A percentile compares a stretch with the other conserved stretches of the same genome.
These are phyloP conservation scores for Metschnikowia gelsemii DNA, from an alignment of 805 yeast genomes.

Conservation along the genomic window DNA sequence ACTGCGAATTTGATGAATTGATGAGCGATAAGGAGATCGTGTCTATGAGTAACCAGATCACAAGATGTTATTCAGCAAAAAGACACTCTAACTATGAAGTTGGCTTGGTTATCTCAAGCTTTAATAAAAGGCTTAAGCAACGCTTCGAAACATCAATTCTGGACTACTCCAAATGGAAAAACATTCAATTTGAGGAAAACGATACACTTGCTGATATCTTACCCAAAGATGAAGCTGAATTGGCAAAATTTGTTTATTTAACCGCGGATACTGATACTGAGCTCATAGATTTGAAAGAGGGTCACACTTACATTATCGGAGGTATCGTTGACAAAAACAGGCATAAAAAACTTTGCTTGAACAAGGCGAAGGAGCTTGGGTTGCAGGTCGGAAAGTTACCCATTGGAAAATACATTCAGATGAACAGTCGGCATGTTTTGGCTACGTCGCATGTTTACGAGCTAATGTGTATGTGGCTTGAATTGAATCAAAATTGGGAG, in stretches of 20 bases:
- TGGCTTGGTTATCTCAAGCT: constrained; percentile 59
- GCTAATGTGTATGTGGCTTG: constrained; percentile 76
- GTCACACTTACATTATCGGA: constrained; percentile 81
- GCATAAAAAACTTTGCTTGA: constrained; percentile 72
- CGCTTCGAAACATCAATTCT: constrained; percentile 65
- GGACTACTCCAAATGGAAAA: constrained; percentile 67
- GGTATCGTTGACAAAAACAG: constrained; percentile 97
- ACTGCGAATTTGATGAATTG: constrained; percentile 86
- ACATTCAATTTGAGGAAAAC: constrained; percentile 49
- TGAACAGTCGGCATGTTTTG: constrained; percentile 83
- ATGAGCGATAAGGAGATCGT: constrained; percentile 74
- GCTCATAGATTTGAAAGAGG: constrained; percentile 61
- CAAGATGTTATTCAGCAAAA: constrained; percentile 79
- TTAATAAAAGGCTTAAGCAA: constrained; percentile 60
- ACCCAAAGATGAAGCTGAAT: constrained; percentile 30
- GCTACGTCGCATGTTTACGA: constrained; percentile 97
- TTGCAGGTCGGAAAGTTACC: constrained; percentile 78
- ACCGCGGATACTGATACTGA: constrained; percentile 84
- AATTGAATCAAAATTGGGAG: constrained; percentile 72
- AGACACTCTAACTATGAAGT: constrained; percentile 58
- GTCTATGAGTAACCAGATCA: constrained; percentile 76
- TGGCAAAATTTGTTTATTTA: constrained; percentile 57
- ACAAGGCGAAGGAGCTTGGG: constrained; percentile 75
- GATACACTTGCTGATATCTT: constrained; percentile 31
- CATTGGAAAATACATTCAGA: constrained; percentile 75